These are phyloP conservation scores for Oryza australiensis DNA, from an alignment of 176 grass and related monocot genomes.

Conservation along the genomic window DNA sequence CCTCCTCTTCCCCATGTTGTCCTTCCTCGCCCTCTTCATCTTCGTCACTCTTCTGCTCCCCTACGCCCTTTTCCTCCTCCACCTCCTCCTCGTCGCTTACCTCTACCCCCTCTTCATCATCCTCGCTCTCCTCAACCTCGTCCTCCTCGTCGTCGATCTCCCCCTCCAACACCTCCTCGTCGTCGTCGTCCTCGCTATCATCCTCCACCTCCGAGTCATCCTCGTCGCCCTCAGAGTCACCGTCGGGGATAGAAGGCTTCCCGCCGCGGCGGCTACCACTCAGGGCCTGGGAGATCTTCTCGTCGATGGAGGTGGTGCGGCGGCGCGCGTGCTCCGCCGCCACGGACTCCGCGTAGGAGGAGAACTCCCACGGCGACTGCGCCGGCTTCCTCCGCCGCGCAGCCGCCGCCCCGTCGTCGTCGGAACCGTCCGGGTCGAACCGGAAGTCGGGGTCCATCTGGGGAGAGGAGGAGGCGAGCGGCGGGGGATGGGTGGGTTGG, in stretches of 20 bases:
- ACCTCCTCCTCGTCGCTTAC: conserved; percentile 5
- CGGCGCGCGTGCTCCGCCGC: conserved; percentile 62
- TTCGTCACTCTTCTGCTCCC: not conserved
- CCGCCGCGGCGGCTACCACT: not conserved
- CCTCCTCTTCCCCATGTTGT: conserved; percentile 7
- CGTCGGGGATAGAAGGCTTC: conserved; percentile 40
- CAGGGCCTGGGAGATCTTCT: conserved; percentile 71
- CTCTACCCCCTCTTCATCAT: conserved; percentile 4
- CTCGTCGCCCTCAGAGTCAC: conserved; percentile 26
- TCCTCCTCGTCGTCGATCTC: conserved; percentile 50
- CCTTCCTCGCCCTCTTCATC: conserved; percentile 3
- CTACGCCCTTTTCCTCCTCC: not conserved
- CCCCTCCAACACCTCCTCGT: conserved; percentile 36
- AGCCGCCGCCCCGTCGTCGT: conserved; percentile 41
- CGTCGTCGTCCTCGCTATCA: not conserved
- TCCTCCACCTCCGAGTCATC: conserved; percentile 24
- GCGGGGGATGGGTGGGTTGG: not conserved
- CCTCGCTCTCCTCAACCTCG: conserved; percentile 44
- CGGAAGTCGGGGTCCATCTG: conserved; percentile 74
- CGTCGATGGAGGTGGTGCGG: conserved; percentile 69
- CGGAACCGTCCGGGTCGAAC: conserved; percentile 69
- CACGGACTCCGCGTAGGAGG: conserved; percentile 66
- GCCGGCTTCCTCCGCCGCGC: not conserved
- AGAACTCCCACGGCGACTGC: conserved; percentile 90
- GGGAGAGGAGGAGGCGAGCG: too few species aligned